Conservation (phyloP, 352 stramenopile genomes). For the Phytopythium ostracodes region DNA sequence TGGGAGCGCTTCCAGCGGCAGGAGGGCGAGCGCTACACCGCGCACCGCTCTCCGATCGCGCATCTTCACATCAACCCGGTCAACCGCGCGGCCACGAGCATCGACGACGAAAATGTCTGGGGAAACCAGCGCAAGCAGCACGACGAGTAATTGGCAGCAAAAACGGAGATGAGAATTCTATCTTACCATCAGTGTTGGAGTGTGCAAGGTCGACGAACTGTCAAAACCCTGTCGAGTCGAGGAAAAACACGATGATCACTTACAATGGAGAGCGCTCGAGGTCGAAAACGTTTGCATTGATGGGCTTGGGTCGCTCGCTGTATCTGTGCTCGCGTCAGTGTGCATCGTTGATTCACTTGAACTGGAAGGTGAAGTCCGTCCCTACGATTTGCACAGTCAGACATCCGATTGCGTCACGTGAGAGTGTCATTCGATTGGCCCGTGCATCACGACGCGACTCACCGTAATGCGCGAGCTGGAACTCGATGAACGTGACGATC, state of each 20-base stretch:
- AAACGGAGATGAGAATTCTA: neutral
- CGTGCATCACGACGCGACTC: neutral
- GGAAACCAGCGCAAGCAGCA: constrained; percentile 4
- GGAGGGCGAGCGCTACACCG: constrained; percentile 19
- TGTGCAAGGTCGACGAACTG: no score
- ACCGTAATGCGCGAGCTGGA: constrained; percentile 18
- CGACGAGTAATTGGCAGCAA: neutral
- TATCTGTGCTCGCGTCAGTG: neutral
- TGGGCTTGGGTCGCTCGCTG: neutral
- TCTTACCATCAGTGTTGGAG: neutral
- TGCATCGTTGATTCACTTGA: neutral
- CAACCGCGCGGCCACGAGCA: constrained; percentile 14
- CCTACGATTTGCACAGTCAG: neutral
- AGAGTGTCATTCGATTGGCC: neutral
- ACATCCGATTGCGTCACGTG: neutral
- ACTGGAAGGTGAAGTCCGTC: neutral
- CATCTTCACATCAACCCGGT: constrained; percentile 27
- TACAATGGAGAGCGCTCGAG: neutral
- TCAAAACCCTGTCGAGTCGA: neutral
- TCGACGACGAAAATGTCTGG: constrained; percentile 16
- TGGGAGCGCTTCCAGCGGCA: constrained; percentile 27
- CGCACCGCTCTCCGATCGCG: constrained; percentile 24
- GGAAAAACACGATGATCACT: neutral
- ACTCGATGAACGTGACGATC: constrained; percentile 21
- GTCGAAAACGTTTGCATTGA: neutral